A percentile compares a stretch with the other conserved stretches of the same genome.
These are phyloP conservation scores for Fusarium domesticum DNA, from an alignment of 2,329 filamentous ascomycete genomes.

Conservation along the genomic window DNA sequence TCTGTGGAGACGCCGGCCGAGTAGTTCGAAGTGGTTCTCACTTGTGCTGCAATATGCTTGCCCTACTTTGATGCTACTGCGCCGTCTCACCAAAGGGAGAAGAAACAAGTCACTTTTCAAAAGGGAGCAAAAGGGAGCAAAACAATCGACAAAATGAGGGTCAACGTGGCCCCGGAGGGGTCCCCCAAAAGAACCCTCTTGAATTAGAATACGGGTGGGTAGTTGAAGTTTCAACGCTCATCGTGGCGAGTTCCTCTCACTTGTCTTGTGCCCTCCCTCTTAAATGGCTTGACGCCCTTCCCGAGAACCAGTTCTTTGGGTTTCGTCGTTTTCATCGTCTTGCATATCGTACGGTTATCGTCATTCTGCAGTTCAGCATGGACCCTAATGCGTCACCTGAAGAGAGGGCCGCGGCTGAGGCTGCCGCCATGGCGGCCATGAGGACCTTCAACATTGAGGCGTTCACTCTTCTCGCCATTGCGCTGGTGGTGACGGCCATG, in stretches of 20 bases:
- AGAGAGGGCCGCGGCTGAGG: slow-evolving; percentile 22
- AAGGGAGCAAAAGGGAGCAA: neutral
- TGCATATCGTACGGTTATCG: neutral
- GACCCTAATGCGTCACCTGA: slow-evolving; percentile 13
- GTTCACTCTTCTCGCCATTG: slow-evolving; percentile 48
- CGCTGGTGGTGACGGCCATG: slow-evolving; percentile 47
- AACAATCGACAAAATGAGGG: neutral
- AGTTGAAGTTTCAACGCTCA: neutral
- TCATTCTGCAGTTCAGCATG: slow-evolving; percentile 9
- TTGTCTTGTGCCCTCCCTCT: slow-evolving; percentile 1
- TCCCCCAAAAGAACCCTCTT: neutral
- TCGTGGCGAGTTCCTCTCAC: neutral
- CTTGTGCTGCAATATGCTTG: neutral
- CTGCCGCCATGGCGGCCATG: slow-evolving; percentile 23
- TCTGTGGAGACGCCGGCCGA: slow-evolving; percentile 3
- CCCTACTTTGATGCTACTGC: neutral
- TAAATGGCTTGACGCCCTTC: neutral
- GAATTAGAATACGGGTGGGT: neutral
- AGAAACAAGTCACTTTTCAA: neutral
- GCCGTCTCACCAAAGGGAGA: neutral
- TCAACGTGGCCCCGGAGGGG: neutral
- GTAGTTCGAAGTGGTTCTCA: neutral
- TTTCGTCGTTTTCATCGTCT: neutral
- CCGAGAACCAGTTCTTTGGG: neutral
- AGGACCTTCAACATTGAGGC: slow-evolving; percentile 32